phyloP scores from a whole-genome alignment of 2,329 filamentous ascomycete genomes.

The Penicillium sp. region DNA sequence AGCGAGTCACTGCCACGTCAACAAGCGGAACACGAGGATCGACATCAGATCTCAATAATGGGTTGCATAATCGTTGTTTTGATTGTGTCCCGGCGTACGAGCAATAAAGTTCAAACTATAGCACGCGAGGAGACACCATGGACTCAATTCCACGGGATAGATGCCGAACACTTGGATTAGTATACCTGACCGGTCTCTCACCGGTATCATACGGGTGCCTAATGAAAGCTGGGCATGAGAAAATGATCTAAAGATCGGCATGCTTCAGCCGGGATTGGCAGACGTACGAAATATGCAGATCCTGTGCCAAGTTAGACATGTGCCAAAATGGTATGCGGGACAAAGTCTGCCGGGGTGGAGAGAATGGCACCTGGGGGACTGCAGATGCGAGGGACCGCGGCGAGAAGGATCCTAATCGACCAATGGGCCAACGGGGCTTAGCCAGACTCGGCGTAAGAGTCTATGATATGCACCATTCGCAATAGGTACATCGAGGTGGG shows the following conservation, averaged over 20 bases:
- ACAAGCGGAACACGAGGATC: neutral
- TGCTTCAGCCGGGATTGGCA: neutral
- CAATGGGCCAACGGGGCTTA: slow-evolving; percentile 12
- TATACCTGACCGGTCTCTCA: neutral
- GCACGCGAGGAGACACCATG: neutral
- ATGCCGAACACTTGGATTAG: neutral
- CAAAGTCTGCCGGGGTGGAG: slow-evolving; percentile 7
- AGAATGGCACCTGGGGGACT: slow-evolving; percentile 20
- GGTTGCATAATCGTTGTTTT: slow-evolving; percentile 4
- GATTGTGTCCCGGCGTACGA: neutral
- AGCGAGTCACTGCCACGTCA: slow-evolving; percentile 12
- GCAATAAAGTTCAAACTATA: neutral
- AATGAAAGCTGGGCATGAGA: neutral
- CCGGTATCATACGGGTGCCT: neutral
- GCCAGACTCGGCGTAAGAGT: slow-evolving; percentile 7
- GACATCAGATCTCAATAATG: slow-evolving; percentile 6
- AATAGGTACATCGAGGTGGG: slow-evolving; percentile 15
- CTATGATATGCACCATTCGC: slow-evolving; percentile 17
- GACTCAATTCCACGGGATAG: neutral
- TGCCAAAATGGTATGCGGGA: slow-evolving; percentile 5
- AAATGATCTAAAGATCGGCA: neutral
- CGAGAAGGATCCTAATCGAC: slow-evolving; percentile 7
- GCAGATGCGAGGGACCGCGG: slow-evolving; percentile 28
- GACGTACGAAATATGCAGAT: neutral
- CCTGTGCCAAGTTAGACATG: neutral